phyloP scores from a whole-genome alignment of 257 asterid genomes.

The Lycium ferocissimum region DNA sequence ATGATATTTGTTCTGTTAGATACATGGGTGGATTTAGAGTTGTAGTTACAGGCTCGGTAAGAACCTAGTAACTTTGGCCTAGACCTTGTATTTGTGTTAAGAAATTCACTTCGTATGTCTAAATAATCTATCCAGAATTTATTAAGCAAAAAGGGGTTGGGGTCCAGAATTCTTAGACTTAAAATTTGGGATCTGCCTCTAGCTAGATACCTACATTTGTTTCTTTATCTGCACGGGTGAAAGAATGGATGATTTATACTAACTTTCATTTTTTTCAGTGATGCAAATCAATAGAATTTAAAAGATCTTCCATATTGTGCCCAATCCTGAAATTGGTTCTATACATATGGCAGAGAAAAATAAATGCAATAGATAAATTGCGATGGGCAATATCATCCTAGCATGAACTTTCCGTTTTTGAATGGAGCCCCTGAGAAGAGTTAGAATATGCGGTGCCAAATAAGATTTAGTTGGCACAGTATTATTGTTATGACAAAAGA shows the following conservation, averaged over 20 bases:
- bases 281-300: background rate
- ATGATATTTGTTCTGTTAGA: background rate
- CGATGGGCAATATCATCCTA: background rate
- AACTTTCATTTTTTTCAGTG: background rate
- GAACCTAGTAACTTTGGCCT: too few relatives aligned
- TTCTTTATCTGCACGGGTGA: background rate
- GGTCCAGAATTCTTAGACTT: too few relatives aligned
- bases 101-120: too few relatives aligned
- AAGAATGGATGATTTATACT: background rate
- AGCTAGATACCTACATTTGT: background rate
- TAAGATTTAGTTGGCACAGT: background rate
- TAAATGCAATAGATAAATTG: background rate
- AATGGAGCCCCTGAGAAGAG: background rate
- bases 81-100: too few relatives aligned
- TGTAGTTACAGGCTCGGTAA: too few relatives aligned
- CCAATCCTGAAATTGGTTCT: background rate
- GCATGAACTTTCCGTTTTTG: background rate
- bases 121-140: too few relatives aligned
- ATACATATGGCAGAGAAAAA: background rate
- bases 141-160: too few relatives aligned
- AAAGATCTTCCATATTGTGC: background rate
- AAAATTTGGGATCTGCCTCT: too few relatives aligned
- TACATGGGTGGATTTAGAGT: background rate
- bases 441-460: background rate
- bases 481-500: slow-evolving; percentile 21